Evolutionary conservation across 495 filamentous ascomycete species (phyloP).

Genomic region (Astrothelium macrocarpum): DNA sequence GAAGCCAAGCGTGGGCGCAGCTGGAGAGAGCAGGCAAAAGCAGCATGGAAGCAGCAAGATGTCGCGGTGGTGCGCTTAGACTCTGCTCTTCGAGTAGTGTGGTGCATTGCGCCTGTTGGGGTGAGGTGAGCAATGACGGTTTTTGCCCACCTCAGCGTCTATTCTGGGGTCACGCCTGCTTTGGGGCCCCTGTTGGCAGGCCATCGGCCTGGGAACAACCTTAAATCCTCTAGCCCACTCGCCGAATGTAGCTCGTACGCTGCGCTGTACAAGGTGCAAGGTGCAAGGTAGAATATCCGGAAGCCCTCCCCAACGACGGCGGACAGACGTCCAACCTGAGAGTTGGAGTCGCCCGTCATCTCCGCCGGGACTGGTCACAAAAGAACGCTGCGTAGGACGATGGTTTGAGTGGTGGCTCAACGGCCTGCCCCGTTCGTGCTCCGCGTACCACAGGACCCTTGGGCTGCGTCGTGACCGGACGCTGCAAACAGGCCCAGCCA

Average conservation of each 20-base stretch:
- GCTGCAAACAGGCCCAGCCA: not conserved
- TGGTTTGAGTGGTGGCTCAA: not conserved
- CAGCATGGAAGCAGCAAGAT: not conserved
- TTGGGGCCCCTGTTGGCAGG: not conserved
- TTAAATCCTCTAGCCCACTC: not conserved
- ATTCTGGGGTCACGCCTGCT: not conserved
- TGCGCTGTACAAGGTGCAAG: not conserved
- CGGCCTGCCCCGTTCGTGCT: not conserved
- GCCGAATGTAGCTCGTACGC: not conserved
- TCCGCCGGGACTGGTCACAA: slow-evolving; percentile 1
- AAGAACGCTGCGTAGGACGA: not conserved
- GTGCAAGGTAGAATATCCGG: no score
- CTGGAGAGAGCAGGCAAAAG: not conserved
- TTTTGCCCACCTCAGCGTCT: slow-evolving; percentile 1
- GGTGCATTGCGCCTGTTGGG: slow-evolving; percentile 1
- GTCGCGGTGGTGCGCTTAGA: not conserved
- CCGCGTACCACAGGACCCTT: slow-evolving; percentile 4
- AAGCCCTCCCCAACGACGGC: not conserved
- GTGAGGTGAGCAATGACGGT: slow-evolving; percentile 5
- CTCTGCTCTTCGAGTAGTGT: not conserved
- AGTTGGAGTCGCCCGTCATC: not conserved
- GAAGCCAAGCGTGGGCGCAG: not conserved
- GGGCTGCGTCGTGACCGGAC: not conserved
- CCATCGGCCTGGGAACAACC: not conserved
- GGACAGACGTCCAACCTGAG: not conserved